Base-by-base conservation (phyloP, 2,329 filamentous ascomycete genomes). In the Hypoxylon sp. region DNA sequence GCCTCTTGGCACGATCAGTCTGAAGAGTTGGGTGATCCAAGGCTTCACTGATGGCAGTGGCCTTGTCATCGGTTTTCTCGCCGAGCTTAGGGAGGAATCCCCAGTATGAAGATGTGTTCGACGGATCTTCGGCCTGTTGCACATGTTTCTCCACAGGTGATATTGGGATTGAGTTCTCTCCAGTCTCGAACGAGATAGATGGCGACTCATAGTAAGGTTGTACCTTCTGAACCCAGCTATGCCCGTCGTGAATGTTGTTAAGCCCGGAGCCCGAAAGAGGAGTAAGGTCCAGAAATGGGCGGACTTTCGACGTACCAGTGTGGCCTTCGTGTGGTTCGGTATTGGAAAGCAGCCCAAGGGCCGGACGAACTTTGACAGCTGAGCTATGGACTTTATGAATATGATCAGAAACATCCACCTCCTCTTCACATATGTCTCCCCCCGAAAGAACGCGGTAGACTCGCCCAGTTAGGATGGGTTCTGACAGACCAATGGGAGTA, bases 51-150 rank as follows among this genome's bases (percentile, higher is more conserved):
- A 14, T 19, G 3, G 11, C 16, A 29, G 7, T 9, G 25, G 41
- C 19, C 16, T 30, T 53, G 25, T 57, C 61, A 37, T 54, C 54
- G 32, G 21, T 50, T 37, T 57, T 70, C 6, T 68, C 65, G 34
- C 48, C 47, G 7, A 70, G 60, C 30, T 32, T 47, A 25, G 74
- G 73, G 2, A 75, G 62, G 51, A 73, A 71, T 2, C 69, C 73
- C 75, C 73, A 76, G 48, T 76, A 76, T 6, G 61, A 62, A 11
- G 66, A 51, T 27, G 21, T 48, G 61, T 65, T 69, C 5, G 66
- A 63, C 3, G 63, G 37, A 39, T 69, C 63, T 12, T 62, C 32
- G 5, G 32, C 30, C 12, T 62, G 48, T 25, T 54, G 50, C 16
- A 19, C 29, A 16, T 45, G 32, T 8, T 52, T 21, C 16, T 58